Base-by-base conservation (phyloP, 495 filamentous ascomycete species). In the Aspergillus heteromorphus region DNA sequence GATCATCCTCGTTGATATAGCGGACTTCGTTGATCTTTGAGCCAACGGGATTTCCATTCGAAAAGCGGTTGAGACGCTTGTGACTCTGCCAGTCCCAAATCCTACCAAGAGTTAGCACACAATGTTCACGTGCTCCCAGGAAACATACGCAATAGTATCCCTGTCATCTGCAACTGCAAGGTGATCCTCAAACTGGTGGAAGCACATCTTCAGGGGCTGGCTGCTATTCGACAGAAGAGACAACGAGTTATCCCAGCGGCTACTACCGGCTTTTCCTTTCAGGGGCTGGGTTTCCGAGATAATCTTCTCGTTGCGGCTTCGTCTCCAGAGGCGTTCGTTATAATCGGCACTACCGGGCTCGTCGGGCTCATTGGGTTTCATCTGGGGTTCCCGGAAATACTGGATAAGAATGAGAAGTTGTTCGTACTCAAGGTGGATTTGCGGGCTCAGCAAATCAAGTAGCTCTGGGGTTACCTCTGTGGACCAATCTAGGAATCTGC, bases 351-450 rank as follows among this genome's bases (percentile, higher is more conserved):
- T 95, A 11, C 93, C 93, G 18, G 93, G 93, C 69, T 99, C 93
- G 56, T 99, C 93, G 21, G 91, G 87, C 61, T 99, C 93, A 49
- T 86, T 89, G 13, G 89, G 85, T 64, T 92, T 93, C 93, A 99
- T 99, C 70, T 99, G 93, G 40, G 95, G 95, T 69, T 99, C 91
- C 40, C 93, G 89, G 81, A 97, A 99, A 67, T 99, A 97, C 74
- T 84, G 60, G 27, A 55, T 10, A 60, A 31, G 13, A 23, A 63
- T 79, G 20, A 79, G 72, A 64, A 65, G 57, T 45, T 57, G 52
- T 56, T 60, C 36, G 17, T 40, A 60, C 19, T 54, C 42, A 45
- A 40, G 27, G 51, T 47, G 52, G 53, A 50, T 50, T 40, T 59
- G 29, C 30, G 58, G 31, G 56, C 48, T 54, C 21, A 59, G 48